These are phyloP conservation scores for Westerdykella ornata DNA, from an alignment of 2,329 filamentous ascomycete genomes.

Conservation along the genomic window DNA sequence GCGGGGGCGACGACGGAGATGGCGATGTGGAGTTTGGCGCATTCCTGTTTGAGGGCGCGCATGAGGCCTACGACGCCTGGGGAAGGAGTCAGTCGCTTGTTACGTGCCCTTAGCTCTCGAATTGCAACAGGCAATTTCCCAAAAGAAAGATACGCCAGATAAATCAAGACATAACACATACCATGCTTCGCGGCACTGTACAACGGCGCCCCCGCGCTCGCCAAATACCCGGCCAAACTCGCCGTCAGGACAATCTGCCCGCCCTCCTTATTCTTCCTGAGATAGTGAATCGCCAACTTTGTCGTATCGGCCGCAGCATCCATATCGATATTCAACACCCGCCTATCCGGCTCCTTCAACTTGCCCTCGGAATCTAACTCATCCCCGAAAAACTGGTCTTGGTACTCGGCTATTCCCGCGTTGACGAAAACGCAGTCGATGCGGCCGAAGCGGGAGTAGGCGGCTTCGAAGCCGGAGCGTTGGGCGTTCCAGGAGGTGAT, in stretches of 20 bases:
- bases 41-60: constrained; percentile 46
- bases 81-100: not conserved
- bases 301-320: constrained; percentile 43
- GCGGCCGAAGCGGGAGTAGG: constrained; percentile 38
- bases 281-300: constrained; percentile 45
- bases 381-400: constrained; percentile 47
- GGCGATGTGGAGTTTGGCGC: constrained; percentile 41
- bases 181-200: constrained; percentile 48
- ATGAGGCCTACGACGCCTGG: constrained; percentile 45
- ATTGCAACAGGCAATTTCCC: not conserved
- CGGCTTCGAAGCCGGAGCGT: constrained; percentile 40
- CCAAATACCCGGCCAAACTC: constrained; percentile 46
- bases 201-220: constrained; percentile 42
- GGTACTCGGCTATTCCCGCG: constrained; percentile 44
- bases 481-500: constrained; percentile 44
- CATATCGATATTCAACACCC: constrained; percentile 44
- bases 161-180: no score
- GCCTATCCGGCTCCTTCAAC: constrained; percentile 42
- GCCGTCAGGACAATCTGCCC: constrained; percentile 46
- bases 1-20: constrained; percentile 45
- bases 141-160: no score
- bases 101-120: not conserved
- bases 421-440: constrained; percentile 47
- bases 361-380: constrained; percentile 37
- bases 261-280: constrained; percentile 38